Percentiles rank a stretch among this genome's conserved stretches.
phyloP scores from a whole-genome alignment of 164 flowering plant genomes.

The Stephania japonica region DNA sequence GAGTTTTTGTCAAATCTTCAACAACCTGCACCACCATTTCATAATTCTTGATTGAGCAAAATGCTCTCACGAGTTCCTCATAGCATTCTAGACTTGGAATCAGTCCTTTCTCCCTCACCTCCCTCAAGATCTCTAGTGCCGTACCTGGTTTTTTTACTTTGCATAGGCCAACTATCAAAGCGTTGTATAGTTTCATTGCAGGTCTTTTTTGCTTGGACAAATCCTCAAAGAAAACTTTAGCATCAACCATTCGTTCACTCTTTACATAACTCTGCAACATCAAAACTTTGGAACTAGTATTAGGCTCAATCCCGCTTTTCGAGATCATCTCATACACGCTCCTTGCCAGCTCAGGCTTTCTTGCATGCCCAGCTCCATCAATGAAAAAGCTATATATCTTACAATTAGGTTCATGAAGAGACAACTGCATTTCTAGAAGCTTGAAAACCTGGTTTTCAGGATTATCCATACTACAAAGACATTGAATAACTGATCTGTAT shows the following conservation, averaged over 20 bases:
- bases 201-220: slow-evolving; percentile 21
- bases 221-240: slow-evolving; percentile 42
- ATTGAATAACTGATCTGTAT: slow-evolving; percentile 41
- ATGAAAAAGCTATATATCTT: slow-evolving; percentile 48
- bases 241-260: slow-evolving; percentile 40
- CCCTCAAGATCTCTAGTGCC: slow-evolving; percentile 32
- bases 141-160: slow-evolving; percentile 31
- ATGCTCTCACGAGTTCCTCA: slow-evolving; percentile 49
- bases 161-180: slow-evolving; percentile 61
- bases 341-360: slow-evolving; percentile 50
- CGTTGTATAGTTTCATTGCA: slow-evolving; percentile 32
- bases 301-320: slow-evolving; percentile 39
- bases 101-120: slow-evolving; percentile 31
- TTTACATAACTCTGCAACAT: slow-evolving; percentile 54
- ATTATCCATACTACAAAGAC: slow-evolving; percentile 37
- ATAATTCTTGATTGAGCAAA: slow-evolving; percentile 35
- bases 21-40: slow-evolving; percentile 36
- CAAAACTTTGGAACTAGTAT: slow-evolving; percentile 32
- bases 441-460: slow-evolving; percentile 36
- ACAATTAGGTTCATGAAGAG: slow-evolving; percentile 17
- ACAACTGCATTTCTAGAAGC: slow-evolving; percentile 51
- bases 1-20: slow-evolving; percentile 35
- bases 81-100: slow-evolving; percentile 54
- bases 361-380: slow-evolving; percentile 64
- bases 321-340: slow-evolving; percentile 53